Evolutionary conservation across 2,329 filamentous ascomycete species (phyloP).

Genomic region (Ascochyta rabiei): DNA sequence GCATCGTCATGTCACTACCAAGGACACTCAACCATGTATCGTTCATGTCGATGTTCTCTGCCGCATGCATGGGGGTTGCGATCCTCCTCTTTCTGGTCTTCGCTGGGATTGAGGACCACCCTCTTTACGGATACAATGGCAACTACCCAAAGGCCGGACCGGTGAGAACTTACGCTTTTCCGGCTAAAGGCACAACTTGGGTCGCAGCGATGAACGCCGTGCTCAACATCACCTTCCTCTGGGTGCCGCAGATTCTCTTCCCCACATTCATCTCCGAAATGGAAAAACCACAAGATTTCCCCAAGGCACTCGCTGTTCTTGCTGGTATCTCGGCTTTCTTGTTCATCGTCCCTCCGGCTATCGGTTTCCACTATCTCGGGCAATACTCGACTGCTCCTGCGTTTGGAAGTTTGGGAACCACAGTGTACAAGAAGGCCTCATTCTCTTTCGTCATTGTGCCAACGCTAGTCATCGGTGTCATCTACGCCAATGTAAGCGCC

Average conservation of each 20-base stretch:
- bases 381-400: conserved; percentile 87
- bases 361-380: conserved; percentile 85
- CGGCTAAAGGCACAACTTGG: conserved; percentile 74
- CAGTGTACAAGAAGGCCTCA: conserved; percentile 79
- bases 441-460: conserved; percentile 97
- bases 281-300: conserved; percentile 79
- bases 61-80: conserved; percentile 85
- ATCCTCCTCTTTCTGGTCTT: conserved; percentile 84
- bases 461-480: conserved; percentile 84
- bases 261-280: conserved; percentile 96
- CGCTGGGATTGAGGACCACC: conserved; percentile 74
- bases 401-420: conserved; percentile 78
- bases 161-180: conserved; percentile 71
- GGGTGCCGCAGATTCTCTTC: conserved; percentile 91
- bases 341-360: conserved; percentile 80
- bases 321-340: conserved; percentile 85
- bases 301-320: conserved; percentile 87
- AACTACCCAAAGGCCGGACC: conserved; percentile 64
- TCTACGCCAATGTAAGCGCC: conserved; percentile 87
- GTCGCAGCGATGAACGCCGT: conserved; percentile 84
- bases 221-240: conserved; percentile 92
- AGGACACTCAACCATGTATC: conserved; percentile 82
- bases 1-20: conserved; percentile 80
- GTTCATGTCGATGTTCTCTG: conserved; percentile 77
- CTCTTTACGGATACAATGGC: conserved; percentile 60